Evolutionary conservation across 2,329 filamentous ascomycete species (phyloP).

Genomic region (Aureobasidium sp.): DNA sequence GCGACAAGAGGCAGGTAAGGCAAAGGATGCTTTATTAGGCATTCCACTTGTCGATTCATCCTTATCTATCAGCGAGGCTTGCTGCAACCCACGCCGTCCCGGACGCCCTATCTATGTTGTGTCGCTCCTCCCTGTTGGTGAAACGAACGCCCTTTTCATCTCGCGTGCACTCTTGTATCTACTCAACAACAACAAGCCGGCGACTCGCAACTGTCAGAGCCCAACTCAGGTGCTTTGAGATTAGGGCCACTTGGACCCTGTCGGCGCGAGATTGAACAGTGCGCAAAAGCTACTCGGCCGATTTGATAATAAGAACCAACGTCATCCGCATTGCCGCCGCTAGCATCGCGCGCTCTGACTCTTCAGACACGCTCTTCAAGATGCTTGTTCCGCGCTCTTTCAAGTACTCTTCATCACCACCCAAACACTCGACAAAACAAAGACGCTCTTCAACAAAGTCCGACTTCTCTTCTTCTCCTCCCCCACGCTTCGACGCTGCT

Average conservation of each 20-base stretch:
- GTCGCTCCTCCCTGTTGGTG: background rate
- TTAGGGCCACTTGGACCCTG: conserved; percentile 5
- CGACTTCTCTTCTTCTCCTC: background rate
- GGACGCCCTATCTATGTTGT: conserved; percentile 6
- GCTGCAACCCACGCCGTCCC: conserved; percentile 6
- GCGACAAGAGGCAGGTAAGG: background rate
- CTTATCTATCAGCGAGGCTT: conserved; percentile 8
- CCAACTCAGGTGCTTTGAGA: background rate
- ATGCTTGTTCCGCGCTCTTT: conserved; percentile 41
- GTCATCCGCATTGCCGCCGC: conserved; percentile 12
- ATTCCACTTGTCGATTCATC: background rate
- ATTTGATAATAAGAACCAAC: conserved; percentile 12
- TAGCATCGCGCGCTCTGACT: conserved; percentile 5
- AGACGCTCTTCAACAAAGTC: conserved; percentile 1
- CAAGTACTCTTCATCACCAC: conserved; percentile 32
- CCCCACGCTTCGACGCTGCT: background rate
- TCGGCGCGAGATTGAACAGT: background rate
- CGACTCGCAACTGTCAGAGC: background rate
- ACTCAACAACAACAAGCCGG: background rate
- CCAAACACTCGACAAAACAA: background rate
- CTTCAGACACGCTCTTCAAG: conserved; percentile 1
- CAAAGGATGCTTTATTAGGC: background rate
- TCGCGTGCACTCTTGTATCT: background rate
- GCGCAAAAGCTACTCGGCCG: conserved; percentile 1
- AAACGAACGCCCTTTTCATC: conserved; percentile 4